Percentiles rank a stretch among this genome's conserved stretches.
Evolutionary conservation across 169 alveolate genomes (phyloP).

Genomic region (Plasmodium billcollinsi): DNA sequence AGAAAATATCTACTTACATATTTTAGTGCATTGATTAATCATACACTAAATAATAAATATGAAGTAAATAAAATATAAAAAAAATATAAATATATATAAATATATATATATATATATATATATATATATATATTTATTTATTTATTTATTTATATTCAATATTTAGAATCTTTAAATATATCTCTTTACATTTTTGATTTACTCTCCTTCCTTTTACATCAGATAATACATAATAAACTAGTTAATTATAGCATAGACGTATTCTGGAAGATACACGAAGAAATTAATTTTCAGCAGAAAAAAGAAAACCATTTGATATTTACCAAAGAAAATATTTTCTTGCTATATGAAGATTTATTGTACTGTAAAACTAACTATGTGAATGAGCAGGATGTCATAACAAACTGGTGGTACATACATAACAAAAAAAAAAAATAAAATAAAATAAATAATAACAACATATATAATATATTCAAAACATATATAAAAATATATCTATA

Average conservation of each 20-base stretch:
- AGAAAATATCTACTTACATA: slow-evolving; percentile 50
- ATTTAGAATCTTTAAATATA: background rate
- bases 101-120: background rate
- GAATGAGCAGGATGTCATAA: slow-evolving; percentile 62
- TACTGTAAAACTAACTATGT: slow-evolving; percentile 40
- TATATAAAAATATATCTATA: background rate
- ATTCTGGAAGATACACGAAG: slow-evolving; percentile 70
- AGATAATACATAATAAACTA: slow-evolving; percentile 46
- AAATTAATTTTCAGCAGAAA: slow-evolving; percentile 59
- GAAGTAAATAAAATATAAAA: slow-evolving; percentile 6
- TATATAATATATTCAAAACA: background rate
- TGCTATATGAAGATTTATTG: slow-evolving; percentile 56
- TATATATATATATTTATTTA: background rate
- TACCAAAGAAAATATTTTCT: slow-evolving; percentile 72
- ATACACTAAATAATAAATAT: slow-evolving; percentile 26
- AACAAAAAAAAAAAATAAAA: background rate
- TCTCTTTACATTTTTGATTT: background rate
- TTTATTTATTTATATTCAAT: background rate
- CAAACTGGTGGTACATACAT: slow-evolving; percentile 46
- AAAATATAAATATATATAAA: background rate
- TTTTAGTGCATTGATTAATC: slow-evolving; percentile 49
- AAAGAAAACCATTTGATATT: slow-evolving; percentile 51
- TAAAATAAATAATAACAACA: background rate
- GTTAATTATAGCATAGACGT: slow-evolving; percentile 52
- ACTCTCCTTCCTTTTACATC: background rate